A percentile compares a stretch with the other conserved stretches of the same genome.
phyloP scores from a whole-genome alignment of 2,329 filamentous ascomycete species.

The Nothophoma quercina region DNA sequence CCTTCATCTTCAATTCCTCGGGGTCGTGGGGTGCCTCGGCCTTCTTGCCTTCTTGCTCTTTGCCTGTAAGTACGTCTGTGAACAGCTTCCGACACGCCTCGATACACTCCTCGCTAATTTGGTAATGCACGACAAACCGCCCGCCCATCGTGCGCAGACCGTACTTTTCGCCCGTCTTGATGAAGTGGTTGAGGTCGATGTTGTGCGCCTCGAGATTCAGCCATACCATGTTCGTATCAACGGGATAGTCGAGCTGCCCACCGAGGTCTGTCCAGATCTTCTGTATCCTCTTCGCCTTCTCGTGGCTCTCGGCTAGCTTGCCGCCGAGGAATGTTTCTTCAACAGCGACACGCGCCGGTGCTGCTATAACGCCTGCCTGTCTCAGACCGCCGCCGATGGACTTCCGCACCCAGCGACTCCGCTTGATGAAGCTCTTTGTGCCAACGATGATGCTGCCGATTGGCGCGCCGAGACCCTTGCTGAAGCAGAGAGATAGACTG shows the following conservation, averaged over 20 bases:
- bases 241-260: constrained; percentile 71
- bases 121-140: constrained; percentile 74
- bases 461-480: constrained; percentile 82
- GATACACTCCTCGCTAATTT: constrained; percentile 74
- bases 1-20: constrained; percentile 40
- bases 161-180: constrained; percentile 62
- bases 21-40: constrained; percentile 29
- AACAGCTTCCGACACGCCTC: constrained; percentile 27
- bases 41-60: constrained; percentile 29
- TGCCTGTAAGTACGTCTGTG: constrained; percentile 31
- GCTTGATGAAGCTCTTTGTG: constrained; percentile 65
- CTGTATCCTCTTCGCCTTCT: constrained; percentile 68
- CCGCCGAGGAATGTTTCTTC: constrained; percentile 80
- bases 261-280: constrained; percentile 73
- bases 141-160: constrained; percentile 65
- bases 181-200: constrained; percentile 61
- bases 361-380: constrained; percentile 78
- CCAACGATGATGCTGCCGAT: constrained; percentile 78
- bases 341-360: constrained; percentile 77
- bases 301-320: constrained; percentile 67
- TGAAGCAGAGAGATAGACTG: constrained; percentile 79
- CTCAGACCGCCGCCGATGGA: constrained; percentile 80
- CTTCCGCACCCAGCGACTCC: constrained; percentile 80
- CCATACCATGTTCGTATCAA: constrained; percentile 95
- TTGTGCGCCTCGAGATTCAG: constrained; percentile 72